Conservation (phyloP, 1,139 yeast genomes). For the Suhomyces anneliseae region DNA sequence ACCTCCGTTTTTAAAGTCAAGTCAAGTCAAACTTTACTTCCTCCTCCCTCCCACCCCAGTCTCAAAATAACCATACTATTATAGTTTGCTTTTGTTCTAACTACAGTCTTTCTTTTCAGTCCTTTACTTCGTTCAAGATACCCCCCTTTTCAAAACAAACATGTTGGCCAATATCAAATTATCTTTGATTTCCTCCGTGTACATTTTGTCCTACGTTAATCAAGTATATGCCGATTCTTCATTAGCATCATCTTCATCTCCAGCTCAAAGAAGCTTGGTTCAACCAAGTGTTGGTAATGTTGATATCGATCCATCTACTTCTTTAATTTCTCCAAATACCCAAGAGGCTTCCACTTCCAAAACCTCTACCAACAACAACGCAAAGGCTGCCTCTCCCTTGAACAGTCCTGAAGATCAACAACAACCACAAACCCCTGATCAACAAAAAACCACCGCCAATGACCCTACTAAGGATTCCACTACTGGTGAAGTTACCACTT, state of each 20-base stretch:
- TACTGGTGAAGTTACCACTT: not conserved
- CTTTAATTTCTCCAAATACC: not conserved
- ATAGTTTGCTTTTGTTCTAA: slow-evolving; percentile 13
- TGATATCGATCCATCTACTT: not conserved
- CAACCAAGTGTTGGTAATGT: no score
- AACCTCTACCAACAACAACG: not conserved
- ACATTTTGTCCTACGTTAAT: slow-evolving; percentile 8
- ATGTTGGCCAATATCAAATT: slow-evolving; percentile 12
- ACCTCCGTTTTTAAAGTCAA: no score
- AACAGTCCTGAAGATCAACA: no score
- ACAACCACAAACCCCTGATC: no score
- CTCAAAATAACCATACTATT: not conserved
- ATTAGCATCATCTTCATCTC: no score
- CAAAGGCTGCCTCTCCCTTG: no score
- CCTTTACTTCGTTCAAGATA: slow-evolving; percentile 1
- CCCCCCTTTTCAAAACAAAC: not conserved
- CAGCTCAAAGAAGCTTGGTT: no score
- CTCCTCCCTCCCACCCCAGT: not conserved
- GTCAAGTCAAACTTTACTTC: no score
- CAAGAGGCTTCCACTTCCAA: not conserved
- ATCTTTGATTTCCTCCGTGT: slow-evolving; percentile 8
- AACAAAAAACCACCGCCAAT: no score
- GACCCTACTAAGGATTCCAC: not conserved
- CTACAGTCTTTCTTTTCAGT: slow-evolving; percentile 17
- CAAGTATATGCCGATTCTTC: slow-evolving; percentile 7